Evolutionary conservation across 306 rosid genomes (phyloP).

Genomic region (Aeschynomene evenia): DNA sequence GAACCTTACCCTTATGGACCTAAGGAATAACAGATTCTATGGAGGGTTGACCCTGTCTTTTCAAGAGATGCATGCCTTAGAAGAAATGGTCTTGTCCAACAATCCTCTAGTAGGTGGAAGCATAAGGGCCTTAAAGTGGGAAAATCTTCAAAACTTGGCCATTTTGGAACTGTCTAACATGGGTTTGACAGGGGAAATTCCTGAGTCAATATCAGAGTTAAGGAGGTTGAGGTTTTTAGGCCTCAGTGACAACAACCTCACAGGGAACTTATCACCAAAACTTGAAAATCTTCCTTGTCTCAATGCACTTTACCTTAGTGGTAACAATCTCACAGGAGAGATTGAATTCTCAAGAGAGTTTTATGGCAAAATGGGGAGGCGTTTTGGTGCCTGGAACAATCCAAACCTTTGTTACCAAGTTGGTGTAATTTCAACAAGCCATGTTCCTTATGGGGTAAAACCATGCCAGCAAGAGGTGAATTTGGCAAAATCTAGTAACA

Average conservation of each 20-base stretch:
- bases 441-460: conserved; percentile 69
- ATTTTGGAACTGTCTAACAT: conserved; percentile 75
- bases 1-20: conserved; percentile 76
- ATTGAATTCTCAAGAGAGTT: conserved; percentile 61
- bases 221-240: conserved; percentile 76
- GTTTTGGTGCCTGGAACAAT: conserved; percentile 85
- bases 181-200: conserved; percentile 72
- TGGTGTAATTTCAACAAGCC: conserved; percentile 39
- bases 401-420: conserved; percentile 70
- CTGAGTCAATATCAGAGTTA: conserved; percentile 63
- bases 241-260: conserved; percentile 72
- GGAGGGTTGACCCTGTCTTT: conserved; percentile 67
- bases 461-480: conserved; percentile 62
- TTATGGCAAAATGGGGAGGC: conserved; percentile 70
- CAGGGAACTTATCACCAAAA: conserved; percentile 60
- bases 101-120: conserved; percentile 85
- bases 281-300: conserved; percentile 67
- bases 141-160: conserved; percentile 52
- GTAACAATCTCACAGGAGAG: conserved; percentile 74
- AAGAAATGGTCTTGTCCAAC: conserved; percentile 67
- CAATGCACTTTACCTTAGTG: conserved; percentile 70
- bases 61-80: conserved; percentile 56
- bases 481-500: conserved; percentile 43
- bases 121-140: conserved; percentile 55
- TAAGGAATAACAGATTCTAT: conserved; percentile 63